These are phyloP conservation scores for Berberis vulgaris DNA, from an alignment of 164 flowering plant genomes.

Conservation along the genomic window DNA sequence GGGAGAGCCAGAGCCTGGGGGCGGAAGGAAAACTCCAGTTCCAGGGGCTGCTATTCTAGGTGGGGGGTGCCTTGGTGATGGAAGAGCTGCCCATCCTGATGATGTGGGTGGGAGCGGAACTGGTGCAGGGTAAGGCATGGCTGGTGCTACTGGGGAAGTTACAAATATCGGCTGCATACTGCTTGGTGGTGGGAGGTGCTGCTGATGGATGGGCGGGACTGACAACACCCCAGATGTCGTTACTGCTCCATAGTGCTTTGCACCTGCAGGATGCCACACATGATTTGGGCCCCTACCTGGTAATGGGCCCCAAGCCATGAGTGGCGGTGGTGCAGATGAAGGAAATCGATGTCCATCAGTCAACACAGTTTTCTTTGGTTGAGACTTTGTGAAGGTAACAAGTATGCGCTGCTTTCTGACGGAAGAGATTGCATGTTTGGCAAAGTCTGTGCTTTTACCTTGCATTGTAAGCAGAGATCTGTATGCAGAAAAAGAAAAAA, in stretches of 20 bases:
- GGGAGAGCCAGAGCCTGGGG: slow-evolving; percentile 53
- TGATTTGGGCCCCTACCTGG: slow-evolving; percentile 36
- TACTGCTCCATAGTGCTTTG: slow-evolving; percentile 43
- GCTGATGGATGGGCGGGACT: slow-evolving; percentile 39
- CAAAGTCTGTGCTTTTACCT: slow-evolving; percentile 71
- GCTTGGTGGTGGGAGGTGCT: slow-evolving; percentile 40
- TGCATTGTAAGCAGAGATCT: slow-evolving; percentile 69
- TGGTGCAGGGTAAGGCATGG: slow-evolving; percentile 49
- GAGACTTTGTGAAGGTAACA: slow-evolving; percentile 59
- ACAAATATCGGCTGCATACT: slow-evolving; percentile 57
- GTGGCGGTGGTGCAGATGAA: slow-evolving; percentile 22
- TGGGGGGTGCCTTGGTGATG: slow-evolving; percentile 51
- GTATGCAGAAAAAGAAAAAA: slow-evolving; percentile 11
- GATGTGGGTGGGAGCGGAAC: slow-evolving; percentile 54
- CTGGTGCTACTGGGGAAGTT: slow-evolving; percentile 37
- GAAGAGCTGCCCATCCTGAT: slow-evolving; percentile 47
- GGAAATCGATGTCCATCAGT: slow-evolving; percentile 27
- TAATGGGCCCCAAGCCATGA: slow-evolving; percentile 51
- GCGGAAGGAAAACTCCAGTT: slow-evolving; percentile 94
- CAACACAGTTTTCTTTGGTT: slow-evolving; percentile 32
- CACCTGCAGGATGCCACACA: slow-evolving; percentile 39
- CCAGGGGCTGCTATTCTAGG: slow-evolving; percentile 68
- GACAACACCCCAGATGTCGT: slow-evolving; percentile 60
- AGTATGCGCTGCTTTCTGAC: slow-evolving; percentile 62
- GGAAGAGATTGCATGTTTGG: slow-evolving; percentile 65